A percentile compares a stretch with the other conserved stretches of the same genome.
Conservation (phyloP, 148 eudicot species). For the Bassia scoparia region DNA sequence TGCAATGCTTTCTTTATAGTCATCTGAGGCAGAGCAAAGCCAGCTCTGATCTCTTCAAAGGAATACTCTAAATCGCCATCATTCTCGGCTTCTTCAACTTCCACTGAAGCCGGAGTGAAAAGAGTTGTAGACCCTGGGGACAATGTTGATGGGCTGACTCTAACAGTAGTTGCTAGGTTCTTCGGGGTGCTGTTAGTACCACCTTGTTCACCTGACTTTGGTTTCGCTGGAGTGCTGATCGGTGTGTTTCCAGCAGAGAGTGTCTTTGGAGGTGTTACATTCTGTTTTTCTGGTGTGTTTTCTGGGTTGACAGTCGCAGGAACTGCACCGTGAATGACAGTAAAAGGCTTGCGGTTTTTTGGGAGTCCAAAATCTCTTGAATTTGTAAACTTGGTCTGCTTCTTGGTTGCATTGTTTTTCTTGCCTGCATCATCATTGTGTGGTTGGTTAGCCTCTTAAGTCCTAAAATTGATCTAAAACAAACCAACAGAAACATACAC, state of each 20-base stretch:
- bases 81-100: constrained; percentile 13
- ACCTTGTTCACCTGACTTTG: constrained; percentile 17
- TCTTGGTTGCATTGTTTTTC: constrained; percentile 28
- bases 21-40: constrained; percentile 37
- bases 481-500: neutral
- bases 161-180: constrained; percentile 35
- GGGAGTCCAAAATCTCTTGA: constrained; percentile 16
- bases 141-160: constrained; percentile 50
- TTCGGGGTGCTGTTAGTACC: constrained; percentile 33
- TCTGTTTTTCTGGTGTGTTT: constrained; percentile 36
- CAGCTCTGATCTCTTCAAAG: constrained; percentile 70
- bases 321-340: constrained; percentile 39
- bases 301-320: constrained; percentile 29
- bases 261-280: constrained; percentile 16
- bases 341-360: constrained; percentile 45
- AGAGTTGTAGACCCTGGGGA: constrained; percentile 49
- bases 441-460: neutral
- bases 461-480: neutral
- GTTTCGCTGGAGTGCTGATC: constrained; percentile 38
- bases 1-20: constrained; percentile 19
- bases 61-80: constrained; percentile 50
- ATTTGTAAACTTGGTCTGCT: constrained; percentile 33
- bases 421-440: constrained; percentile 43
- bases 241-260: constrained; percentile 35
- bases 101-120: constrained; percentile 20